phyloP scores from a whole-genome alignment of 345 rosid genomes.

The Nephelium lappaceum region DNA sequence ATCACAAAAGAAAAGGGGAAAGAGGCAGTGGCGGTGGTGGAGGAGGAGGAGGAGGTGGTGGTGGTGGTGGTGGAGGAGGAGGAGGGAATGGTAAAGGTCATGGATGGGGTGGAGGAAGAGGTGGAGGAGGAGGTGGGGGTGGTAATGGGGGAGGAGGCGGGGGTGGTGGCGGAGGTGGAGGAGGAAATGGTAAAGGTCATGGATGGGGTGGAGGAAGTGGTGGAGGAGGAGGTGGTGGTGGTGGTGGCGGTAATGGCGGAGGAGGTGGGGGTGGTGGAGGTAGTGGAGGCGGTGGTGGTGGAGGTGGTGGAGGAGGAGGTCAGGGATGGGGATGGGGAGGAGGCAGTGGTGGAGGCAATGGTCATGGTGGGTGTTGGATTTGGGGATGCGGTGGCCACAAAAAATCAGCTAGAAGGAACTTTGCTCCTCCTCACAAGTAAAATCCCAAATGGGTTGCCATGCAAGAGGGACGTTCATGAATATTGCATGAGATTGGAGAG shows the following conservation, averaged over 20 bases:
- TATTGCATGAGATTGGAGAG: neutral
- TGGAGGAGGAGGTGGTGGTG: constrained; percentile 17
- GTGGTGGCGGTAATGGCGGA: neutral
- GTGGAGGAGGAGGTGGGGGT: constrained; percentile 19
- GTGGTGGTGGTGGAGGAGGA: neutral
- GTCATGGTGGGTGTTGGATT: constrained; percentile 41
- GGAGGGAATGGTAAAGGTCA: constrained; percentile 14
- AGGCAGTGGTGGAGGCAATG: constrained; percentile 19
- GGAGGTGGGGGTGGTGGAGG: constrained; percentile 43
- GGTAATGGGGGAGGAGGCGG: constrained; percentile 9
- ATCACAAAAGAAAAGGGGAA: neutral
- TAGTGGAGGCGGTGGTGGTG: constrained; percentile 40
- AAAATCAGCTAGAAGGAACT: neutral
- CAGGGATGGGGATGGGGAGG: constrained; percentile 23
- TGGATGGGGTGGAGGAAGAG: neutral
- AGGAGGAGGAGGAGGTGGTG: neutral
- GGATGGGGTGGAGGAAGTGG: constrained; percentile 32
- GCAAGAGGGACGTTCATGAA: neutral
- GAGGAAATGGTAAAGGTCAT: constrained; percentile 25
- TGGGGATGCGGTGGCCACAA: constrained; percentile 49
- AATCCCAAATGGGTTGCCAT: neutral
- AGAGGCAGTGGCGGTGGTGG: neutral
- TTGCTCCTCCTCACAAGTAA: constrained; percentile 6
- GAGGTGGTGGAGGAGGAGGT: constrained; percentile 41
- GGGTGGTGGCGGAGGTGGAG: constrained; percentile 2